Evolutionary conservation across 2,329 filamentous ascomycete species (phyloP).

Genomic region (Elsinoe arachidis): DNA sequence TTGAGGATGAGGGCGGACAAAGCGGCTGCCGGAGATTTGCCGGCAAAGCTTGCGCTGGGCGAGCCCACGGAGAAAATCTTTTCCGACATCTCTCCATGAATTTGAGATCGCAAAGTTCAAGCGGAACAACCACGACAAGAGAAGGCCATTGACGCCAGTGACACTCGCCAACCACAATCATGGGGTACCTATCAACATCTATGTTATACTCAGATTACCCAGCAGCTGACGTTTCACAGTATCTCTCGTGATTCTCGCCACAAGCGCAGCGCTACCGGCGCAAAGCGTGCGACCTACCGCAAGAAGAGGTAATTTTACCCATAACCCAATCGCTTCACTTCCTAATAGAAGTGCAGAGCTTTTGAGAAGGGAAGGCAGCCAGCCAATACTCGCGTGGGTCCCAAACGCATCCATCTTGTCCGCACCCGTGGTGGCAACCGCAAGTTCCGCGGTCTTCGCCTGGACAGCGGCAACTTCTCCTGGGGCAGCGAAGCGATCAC

Average conservation of each 20-base stretch:
- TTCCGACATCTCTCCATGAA: neutral
- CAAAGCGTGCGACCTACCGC: slow-evolving; percentile 61
- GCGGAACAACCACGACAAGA: neutral
- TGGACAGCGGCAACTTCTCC: slow-evolving; percentile 98
- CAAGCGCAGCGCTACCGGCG: slow-evolving; percentile 98
- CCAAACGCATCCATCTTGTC: slow-evolving; percentile 94
- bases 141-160: slow-evolving; percentile 18
- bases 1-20: neutral
- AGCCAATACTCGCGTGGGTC: slow-evolving; percentile 97
- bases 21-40: neutral
- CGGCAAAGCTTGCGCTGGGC: neutral
- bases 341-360: slow-evolving; percentile 70
- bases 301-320: slow-evolving; percentile 46
- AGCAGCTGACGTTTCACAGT: slow-evolving; percentile 46
- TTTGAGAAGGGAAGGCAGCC: slow-evolving; percentile 99
- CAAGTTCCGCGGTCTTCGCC: slow-evolving; percentile 98
- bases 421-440: slow-evolving; percentile 97
- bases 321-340: slow-evolving; percentile 53
- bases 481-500: slow-evolving; percentile 97
- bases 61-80: neutral
- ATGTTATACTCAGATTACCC: slow-evolving; percentile 11
- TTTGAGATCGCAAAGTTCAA: neutral
- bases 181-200: slow-evolving; percentile 38
- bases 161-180: slow-evolving; percentile 42
- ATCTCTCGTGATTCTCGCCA: slow-evolving; percentile 99